These are phyloP conservation scores for Penicillium tannophilum DNA, from an alignment of 495 filamentous ascomycete genomes.

Conservation along the genomic window DNA sequence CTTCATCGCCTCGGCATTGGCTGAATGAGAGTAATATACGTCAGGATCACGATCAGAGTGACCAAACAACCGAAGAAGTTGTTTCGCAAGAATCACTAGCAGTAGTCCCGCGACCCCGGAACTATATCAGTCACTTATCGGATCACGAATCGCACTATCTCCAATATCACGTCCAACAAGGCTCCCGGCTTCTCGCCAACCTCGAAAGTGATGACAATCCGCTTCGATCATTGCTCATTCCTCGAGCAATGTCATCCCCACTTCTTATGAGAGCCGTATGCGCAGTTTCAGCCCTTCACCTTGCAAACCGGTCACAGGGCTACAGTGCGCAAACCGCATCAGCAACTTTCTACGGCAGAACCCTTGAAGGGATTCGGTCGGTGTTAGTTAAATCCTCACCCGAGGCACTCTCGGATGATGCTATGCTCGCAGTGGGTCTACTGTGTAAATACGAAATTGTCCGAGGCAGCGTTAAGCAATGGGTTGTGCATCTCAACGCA, in stretches of 20 bases:
- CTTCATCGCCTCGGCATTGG: slow-evolving; percentile 13
- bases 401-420: slow-evolving; percentile 33
- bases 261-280: slow-evolving; percentile 47
- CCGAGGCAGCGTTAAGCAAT: slow-evolving; percentile 47
- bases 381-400: slow-evolving; percentile 28
- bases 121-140: slow-evolving; percentile 35
- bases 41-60: neutral
- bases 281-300: slow-evolving; percentile 46
- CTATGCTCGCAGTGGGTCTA: slow-evolving; percentile 44
- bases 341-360: slow-evolving; percentile 40
- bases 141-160: slow-evolving; percentile 44
- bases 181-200: slow-evolving; percentile 44
- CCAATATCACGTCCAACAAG: slow-evolving; percentile 46
- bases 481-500: slow-evolving; percentile 45
- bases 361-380: slow-evolving; percentile 38
- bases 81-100: neutral
- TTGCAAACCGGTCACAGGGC: slow-evolving; percentile 38
- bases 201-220: slow-evolving; percentile 47
- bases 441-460: slow-evolving; percentile 50
- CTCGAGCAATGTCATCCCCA: slow-evolving; percentile 45
- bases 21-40: slow-evolving; percentile 2
- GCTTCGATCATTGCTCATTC: slow-evolving; percentile 43
- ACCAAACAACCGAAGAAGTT: neutral
- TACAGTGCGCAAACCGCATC: slow-evolving; percentile 36
- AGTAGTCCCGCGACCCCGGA: slow-evolving; percentile 16